Percentiles rank a stretch among this genome's conserved stretches.
Conservation (phyloP, 106 monocot species). For the Iris macrosiphon region DNA sequence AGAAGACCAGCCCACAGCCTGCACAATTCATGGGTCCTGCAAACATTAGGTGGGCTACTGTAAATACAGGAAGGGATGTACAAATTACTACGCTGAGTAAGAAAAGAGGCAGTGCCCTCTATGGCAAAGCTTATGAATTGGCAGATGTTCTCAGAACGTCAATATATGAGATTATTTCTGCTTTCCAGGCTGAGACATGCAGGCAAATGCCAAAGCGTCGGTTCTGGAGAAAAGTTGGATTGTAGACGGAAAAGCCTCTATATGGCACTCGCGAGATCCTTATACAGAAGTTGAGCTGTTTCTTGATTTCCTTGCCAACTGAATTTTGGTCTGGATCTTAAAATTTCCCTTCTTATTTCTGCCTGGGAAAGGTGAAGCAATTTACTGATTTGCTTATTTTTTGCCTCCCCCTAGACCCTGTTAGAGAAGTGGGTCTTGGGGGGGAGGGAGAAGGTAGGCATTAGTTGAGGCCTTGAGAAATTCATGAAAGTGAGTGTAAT, state of each 20-base stretch:
- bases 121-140: slow-evolving; percentile 74
- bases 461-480: too few relatives aligned
- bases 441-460: too few relatives aligned
- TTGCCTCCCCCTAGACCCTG: too few relatives aligned
- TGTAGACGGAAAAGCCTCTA: slow-evolving; percentile 52
- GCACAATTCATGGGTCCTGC: slow-evolving; percentile 51
- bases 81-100: slow-evolving; percentile 20
- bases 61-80: slow-evolving; percentile 26
- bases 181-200: slow-evolving; percentile 70
- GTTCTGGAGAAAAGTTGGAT: slow-evolving; percentile 84
- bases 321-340: too few relatives aligned
- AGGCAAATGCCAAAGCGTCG: slow-evolving; percentile 44
- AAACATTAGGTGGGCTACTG: slow-evolving; percentile 65
- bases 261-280: slow-evolving; percentile 63
- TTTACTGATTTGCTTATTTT: too few relatives aligned
- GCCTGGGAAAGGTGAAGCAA: too few relatives aligned
- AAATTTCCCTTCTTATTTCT: too few relatives aligned
- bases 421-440: too few relatives aligned
- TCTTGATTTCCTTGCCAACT: slow-evolving; percentile 57
- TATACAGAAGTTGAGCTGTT: slow-evolving; percentile 72
- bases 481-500: too few relatives aligned
- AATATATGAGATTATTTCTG: slow-evolving; percentile 65
- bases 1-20: slow-evolving; percentile 68
- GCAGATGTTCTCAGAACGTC: slow-evolving; percentile 81
- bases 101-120: slow-evolving; percentile 31